Percentiles rank a stretch among this genome's conserved stretches.
Conservation (phyloP, 2,329 filamentous ascomycete species). For the Trichoderma breve region DNA sequence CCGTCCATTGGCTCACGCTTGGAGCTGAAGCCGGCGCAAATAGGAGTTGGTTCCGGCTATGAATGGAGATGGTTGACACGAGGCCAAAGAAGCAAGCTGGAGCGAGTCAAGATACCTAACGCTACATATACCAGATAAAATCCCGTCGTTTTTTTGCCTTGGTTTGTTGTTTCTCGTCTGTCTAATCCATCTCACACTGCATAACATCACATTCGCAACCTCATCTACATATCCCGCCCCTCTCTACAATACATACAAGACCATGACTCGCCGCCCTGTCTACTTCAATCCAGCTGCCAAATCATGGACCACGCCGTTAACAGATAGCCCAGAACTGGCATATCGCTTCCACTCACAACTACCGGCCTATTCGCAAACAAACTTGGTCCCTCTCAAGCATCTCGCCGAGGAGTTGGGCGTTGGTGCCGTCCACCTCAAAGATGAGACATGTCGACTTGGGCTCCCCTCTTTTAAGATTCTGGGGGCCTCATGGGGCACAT, state of each 20-base stretch:
- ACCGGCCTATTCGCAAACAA: conserved; percentile 48
- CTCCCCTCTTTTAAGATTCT: conserved; percentile 77
- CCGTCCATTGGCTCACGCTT: neutral
- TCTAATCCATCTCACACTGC: neutral
- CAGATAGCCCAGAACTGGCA: conserved; percentile 6
- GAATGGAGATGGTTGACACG: neutral
- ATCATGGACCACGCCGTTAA: conserved; percentile 14
- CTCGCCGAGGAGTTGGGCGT: conserved; percentile 60
- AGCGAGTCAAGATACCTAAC: neutral
- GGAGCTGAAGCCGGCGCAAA: neutral
- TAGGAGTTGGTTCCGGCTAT: neutral
- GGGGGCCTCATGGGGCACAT: conserved; percentile 72
- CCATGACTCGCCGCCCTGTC: conserved; percentile 19
- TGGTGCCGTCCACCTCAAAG: conserved; percentile 62
- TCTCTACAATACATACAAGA: neutral
- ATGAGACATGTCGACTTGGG: conserved; percentile 66
- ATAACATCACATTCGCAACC: neutral
- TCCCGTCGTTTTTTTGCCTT: neutral
- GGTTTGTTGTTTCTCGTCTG: neutral
- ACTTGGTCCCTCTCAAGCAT: conserved; percentile 48
- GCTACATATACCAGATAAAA: neutral
- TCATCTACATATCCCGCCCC: neutral
- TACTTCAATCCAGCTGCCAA: conserved; percentile 22
- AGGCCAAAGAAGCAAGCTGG: neutral
- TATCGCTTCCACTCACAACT: conserved; percentile 23